A percentile compares a stretch with the other conserved stretches of the same genome.
These are phyloP conservation scores for Solanum peruvianum DNA, from an alignment of 257 asterid genomes.

Conservation along the genomic window DNA sequence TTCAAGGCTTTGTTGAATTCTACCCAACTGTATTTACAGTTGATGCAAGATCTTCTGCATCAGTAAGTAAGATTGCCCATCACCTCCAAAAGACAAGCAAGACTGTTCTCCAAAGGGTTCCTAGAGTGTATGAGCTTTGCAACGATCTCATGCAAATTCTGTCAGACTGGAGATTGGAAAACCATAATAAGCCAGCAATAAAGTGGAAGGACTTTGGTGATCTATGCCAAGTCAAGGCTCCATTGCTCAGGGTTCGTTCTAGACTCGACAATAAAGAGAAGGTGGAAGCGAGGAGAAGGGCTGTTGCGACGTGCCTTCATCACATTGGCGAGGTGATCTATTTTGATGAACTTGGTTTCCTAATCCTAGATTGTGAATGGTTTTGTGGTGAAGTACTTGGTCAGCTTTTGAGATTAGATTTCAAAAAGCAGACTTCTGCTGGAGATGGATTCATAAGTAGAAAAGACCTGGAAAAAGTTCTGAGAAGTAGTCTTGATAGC, in stretches of 20 bases:
- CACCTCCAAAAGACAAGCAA: constrained; percentile 50
- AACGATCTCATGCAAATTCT: constrained; percentile 38
- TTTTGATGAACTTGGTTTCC: constrained; percentile 44
- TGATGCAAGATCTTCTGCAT: constrained; percentile 83
- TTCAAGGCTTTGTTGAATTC: constrained; percentile 55
- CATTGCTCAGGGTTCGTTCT: constrained; percentile 52
- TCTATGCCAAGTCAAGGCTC: constrained; percentile 69
- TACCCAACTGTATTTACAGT: constrained; percentile 77
- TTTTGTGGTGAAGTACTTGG: constrained; percentile 64
- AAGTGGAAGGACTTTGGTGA: constrained; percentile 75
- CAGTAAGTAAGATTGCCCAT: constrained; percentile 54
- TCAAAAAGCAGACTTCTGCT: constrained; percentile 20
- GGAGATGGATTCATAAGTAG: constrained; percentile 50
- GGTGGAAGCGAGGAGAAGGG: constrained; percentile 52
- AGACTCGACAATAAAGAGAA: constrained; percentile 53
- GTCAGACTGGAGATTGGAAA: constrained; percentile 53
- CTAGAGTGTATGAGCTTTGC: constrained; percentile 71
- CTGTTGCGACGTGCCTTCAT: constrained; percentile 65
- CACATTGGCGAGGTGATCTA: constrained; percentile 69
- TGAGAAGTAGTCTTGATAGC: constrained; percentile 42
- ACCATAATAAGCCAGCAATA: constrained; percentile 55
- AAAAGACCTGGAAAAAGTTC: constrained; percentile 62
- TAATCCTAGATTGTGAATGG: constrained; percentile 75
- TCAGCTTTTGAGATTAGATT: constrained; percentile 41
- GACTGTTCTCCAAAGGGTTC: constrained; percentile 55